Evolutionary conservation across 2,329 filamentous ascomycete genomes (phyloP), one percentile per base, ranked within the genome.

Genomic region (Phaeosphaeriaceae sp.): DNA sequence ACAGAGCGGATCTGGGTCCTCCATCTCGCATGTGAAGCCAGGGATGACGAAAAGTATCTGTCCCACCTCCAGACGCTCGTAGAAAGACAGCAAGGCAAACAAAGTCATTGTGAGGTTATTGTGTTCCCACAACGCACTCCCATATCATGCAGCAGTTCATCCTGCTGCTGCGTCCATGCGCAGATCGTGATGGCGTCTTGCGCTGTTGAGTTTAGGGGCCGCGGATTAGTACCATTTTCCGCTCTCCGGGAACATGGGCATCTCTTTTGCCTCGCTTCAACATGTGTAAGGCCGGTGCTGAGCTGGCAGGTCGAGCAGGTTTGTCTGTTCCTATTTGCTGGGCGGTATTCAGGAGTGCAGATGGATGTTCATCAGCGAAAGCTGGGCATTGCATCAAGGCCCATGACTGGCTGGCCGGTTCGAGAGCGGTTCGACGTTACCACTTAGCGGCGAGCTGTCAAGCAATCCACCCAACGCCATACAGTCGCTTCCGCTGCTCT

Each of bases 271-370:
- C 35, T 49, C 23, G 53, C 42, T 54, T 54, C 24, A 47, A 24
- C 10, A 23, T 46, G 42, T 54, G 52, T 48, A 54, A 54, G 52
- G 52, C 52, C 42, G 52, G 51, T 48, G 42, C 52, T 54, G 52
- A 46, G 52, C 52, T 54, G 52, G 52, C 52, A 54, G 52, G 52
- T 47, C 52, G 58, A 58, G 48, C 48, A 56, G 32, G 59, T 54
- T 54, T 48, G n/a, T 55, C 22, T 15, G 46, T 52, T 51, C 53
- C 44, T 49, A 57, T 65, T 69, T 67, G 62, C 35, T n/a, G 59
- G 62, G 44, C n/a, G 49, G 56, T 47, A 54, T 55, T 61, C 50
- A 68, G 68, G 67, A 69, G 65, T 62, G 65, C 59, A 66, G 51
- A 43, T 26, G 43, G 43, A 23, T 46, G 43, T 21, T 46, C 35